A percentile compares a stretch with the other conserved stretches of the same genome.
Evolutionary conservation across 2,329 filamentous ascomycete species (phyloP).

Genomic region (Alternaria novae-zelandiae): DNA sequence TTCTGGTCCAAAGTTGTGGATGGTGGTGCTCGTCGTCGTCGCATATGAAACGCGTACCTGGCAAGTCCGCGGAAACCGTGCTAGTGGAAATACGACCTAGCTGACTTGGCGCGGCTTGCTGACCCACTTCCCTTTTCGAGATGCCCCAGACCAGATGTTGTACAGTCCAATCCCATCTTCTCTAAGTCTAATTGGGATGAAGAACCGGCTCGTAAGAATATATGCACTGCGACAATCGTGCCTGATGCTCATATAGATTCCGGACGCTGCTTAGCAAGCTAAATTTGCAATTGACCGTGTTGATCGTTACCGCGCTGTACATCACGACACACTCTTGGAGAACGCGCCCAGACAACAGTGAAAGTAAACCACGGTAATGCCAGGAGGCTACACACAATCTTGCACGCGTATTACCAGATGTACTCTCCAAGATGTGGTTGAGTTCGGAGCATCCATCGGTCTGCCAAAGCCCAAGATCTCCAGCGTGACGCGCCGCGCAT

Average conservation of each 20-base stretch:
- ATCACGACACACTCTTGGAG: not conserved
- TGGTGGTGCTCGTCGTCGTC: conserved; percentile 7
- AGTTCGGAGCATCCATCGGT: conserved; percentile 1
- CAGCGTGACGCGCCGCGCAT: not conserved
- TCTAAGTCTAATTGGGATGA: not conserved
- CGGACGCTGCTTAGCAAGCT: not conserved
- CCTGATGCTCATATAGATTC: not conserved
- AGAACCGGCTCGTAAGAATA: accelerated
- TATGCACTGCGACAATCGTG: not conserved
- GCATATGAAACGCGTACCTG: conserved; percentile 28
- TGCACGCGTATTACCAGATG: not conserved
- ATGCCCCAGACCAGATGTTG: not conserved
- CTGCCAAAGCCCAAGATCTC: not conserved
- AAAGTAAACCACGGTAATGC: accelerated
- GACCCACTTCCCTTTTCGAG: conserved; percentile 27
- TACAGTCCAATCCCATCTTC: not conserved
- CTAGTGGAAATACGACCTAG: conserved; percentile 4
- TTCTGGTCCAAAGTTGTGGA: conserved; percentile 12
- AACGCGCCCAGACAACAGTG: not conserved
- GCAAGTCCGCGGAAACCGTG: conserved; percentile 9
- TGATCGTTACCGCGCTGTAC: not conserved
- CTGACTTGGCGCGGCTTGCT: not conserved
- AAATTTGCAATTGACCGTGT: not conserved
- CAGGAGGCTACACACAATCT: not conserved
- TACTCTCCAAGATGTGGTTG: not conserved